Base-by-base conservation (phyloP, 1,284 basidiomycete species). In the Puccinia coronata region DNA sequence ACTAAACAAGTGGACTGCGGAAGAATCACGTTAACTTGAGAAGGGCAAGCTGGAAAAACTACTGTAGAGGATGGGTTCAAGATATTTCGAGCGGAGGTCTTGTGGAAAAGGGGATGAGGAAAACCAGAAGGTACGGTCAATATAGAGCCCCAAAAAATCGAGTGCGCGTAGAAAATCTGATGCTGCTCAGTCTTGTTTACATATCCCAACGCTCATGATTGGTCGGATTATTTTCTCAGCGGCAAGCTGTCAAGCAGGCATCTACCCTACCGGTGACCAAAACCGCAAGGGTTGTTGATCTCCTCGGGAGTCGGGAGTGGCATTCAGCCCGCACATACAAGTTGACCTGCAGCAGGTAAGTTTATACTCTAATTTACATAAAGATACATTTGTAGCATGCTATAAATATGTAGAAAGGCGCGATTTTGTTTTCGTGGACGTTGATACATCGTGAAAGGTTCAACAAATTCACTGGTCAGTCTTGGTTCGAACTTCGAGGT, bases 211-310 rank as follows among this genome's bases (percentile, higher is more conserved):
- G 61, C 61, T 41, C 36, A 63, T 63, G 61, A 63, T 63, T 63
- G 61, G 61, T 63, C 61, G 61, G 61, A 41, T 63, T 63, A 34
- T n/a, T n/a, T n/a, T n/a, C n/a, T n/a, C n/a, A n/a, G 18, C 4
- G 18, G 5, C 34, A 39, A 39, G 36, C 61, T 63, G 61, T 39
- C 34, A 39, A 18, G 61, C 61, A 39, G 16, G 34, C 61, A 36
- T 39, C 61, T 23, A 63, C 61, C 61, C 61, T n/a, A 63, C 61
- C 61, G 61, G 61, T 63, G 61, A 63, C 41, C 61, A 63, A 41
- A 18, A 63, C 61, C 61, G 36, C 61, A 63, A 63, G 61, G 61
- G 61, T 63, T 63, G 61, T 41, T 63, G n/a, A 59, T 34, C 57
- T 59, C 57, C 25, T 28, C 57, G 43, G n/a, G n/a, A n/a, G n/a